These are phyloP conservation scores for Erysimum cheiri DNA, from an alignment of 441 rosid genomes.

Conservation along the genomic window DNA sequence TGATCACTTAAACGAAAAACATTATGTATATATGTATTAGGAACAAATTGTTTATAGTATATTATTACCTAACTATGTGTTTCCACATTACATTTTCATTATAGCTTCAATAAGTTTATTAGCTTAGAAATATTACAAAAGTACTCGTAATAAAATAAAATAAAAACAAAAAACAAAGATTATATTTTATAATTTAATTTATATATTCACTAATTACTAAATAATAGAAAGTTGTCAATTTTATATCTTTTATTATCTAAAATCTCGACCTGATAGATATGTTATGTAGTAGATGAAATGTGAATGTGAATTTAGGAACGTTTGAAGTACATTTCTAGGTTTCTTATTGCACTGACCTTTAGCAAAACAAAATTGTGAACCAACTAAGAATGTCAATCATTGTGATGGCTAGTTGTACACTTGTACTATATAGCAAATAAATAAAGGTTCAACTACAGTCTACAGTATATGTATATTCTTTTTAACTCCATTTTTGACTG, in stretches of 20 bases:
- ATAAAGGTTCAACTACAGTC: neutral
- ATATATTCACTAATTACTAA: neutral
- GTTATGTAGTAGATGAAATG: slow-evolving; percentile 1
- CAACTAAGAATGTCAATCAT: neutral
- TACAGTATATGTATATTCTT: too few species aligned
- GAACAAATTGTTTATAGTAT: slow-evolving; percentile 22
- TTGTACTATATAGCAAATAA: neutral
- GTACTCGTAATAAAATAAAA: neutral
- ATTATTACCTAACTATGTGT: slow-evolving; percentile 18
- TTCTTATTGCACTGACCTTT: neutral
- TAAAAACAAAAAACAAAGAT: neutral
- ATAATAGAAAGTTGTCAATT: neutral
- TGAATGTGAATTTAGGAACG: slow-evolving; percentile 4
- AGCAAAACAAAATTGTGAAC: neutral
- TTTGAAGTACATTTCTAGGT: neutral
- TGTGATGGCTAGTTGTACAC: slow-evolving; percentile 7
- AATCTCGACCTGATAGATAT: neutral
- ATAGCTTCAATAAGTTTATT: neutral
- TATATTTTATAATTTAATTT: neutral
- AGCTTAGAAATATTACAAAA: slow-evolving; percentile 1
- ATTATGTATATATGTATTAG: slow-evolving; percentile 37
- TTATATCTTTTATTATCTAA: neutral
- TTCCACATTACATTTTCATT: neutral
- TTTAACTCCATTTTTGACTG: too few species aligned
- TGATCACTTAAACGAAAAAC: slow-evolving; percentile 8